Evolutionary conservation across 352 stramenopile genomes (phyloP).

Genomic region (Globisporangium parvum): DNA sequence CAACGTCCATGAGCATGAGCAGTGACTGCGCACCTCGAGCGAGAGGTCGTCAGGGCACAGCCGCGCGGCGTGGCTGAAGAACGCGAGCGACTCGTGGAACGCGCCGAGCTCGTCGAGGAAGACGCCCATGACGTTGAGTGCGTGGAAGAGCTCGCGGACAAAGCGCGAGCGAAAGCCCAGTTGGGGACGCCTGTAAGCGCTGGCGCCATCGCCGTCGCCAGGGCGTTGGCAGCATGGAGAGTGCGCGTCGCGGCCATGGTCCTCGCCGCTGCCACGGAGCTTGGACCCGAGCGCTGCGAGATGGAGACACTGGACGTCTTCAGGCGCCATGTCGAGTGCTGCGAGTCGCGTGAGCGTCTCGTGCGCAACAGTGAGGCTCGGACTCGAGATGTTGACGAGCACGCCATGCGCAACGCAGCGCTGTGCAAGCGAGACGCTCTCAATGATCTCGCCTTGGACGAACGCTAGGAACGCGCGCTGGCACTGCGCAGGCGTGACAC

Average conservation of each 20-base stretch:
- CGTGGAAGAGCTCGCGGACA: conserved; percentile 38
- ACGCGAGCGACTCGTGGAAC: conserved; percentile 38
- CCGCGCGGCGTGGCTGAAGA: conserved; percentile 26
- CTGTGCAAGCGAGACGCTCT: conserved; percentile 2
- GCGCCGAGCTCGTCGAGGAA: conserved; percentile 52
- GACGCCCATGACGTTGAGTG: conserved; percentile 50
- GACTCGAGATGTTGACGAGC: conserved; percentile 1
- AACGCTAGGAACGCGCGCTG: conserved; percentile 25
- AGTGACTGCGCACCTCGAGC: conserved; percentile 23
- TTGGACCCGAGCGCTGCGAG: not conserved
- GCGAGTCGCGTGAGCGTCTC: conserved; percentile 17
- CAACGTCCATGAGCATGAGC: too few relatives aligned
- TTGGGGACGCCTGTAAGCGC: not conserved
- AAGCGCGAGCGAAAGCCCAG: conserved; percentile 33
- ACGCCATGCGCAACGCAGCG: conserved; percentile 8
- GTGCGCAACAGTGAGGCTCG: conserved; percentile 19
- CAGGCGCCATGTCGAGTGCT: conserved; percentile 12
- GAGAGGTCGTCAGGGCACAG: conserved; percentile 36
- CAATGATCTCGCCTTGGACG: conserved; percentile 19
- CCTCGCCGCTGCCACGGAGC: not conserved
- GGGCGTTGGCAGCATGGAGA: not conserved
- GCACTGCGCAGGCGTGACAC: conserved; percentile 8
- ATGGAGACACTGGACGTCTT: conserved; percentile 20
- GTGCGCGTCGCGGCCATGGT: not conserved
- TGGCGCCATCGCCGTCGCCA: not conserved